These are phyloP conservation scores for Verticillium isaacii DNA, from an alignment of 2,329 filamentous ascomycete species.

Conservation along the genomic window DNA sequence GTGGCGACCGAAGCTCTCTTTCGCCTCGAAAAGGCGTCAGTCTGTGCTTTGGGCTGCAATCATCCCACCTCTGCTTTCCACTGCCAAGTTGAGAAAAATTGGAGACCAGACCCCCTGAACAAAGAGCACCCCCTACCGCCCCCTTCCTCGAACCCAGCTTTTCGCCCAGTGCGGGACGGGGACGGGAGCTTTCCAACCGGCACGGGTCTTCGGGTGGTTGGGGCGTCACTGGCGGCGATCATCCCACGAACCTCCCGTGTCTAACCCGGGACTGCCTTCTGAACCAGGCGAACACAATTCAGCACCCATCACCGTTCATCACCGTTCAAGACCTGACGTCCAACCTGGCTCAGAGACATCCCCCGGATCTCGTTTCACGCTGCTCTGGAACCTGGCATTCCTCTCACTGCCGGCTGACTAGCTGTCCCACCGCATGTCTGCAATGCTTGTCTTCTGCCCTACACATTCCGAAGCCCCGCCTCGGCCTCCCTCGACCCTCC, in stretches of 20 bases:
- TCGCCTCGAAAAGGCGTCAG: background rate
- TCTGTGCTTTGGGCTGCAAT: background rate
- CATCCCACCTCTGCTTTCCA: background rate
- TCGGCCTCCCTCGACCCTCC: background rate
- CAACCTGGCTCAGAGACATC: slow-evolving; percentile 2
- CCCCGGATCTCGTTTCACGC: background rate
- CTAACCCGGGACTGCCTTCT: background rate
- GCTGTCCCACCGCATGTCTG: background rate
- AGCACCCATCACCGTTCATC: slow-evolving; percentile 6
- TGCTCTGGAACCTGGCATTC: background rate
- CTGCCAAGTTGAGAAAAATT: background rate
- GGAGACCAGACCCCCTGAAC: background rate
- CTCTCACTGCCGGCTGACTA: background rate
- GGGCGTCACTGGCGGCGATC: background rate
- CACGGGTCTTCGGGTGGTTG: background rate
- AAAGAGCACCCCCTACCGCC: background rate
- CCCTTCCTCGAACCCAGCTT: background rate
- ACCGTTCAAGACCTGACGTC: background rate
- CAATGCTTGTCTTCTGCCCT: background rate
- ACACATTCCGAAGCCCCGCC: background rate
- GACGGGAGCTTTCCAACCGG: background rate
- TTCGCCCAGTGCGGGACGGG: background rate
- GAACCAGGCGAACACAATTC: slow-evolving; percentile 1
- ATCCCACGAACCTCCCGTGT: background rate
- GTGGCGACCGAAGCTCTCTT: background rate